A percentile compares a stretch with the other conserved stretches of the same genome.
These are phyloP conservation scores for Cadophora malorum DNA, from an alignment of 2,329 filamentous ascomycete species.

Conservation along the genomic window DNA sequence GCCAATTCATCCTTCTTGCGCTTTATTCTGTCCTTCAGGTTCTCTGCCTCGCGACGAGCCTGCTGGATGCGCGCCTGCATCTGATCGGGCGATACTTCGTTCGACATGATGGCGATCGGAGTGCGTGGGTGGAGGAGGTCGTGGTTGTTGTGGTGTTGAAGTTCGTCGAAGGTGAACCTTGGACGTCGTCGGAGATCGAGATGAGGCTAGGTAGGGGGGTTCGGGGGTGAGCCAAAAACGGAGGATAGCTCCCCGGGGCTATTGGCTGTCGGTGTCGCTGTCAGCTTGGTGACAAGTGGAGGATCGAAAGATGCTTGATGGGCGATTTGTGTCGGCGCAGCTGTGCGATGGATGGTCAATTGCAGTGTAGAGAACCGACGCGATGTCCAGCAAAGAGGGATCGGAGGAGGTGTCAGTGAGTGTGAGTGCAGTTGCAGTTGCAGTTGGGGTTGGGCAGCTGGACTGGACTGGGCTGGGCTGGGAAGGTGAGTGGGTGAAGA, in stretches of 20 bases:
- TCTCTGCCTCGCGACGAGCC: slow-evolving; percentile 96
- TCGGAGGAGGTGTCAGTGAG: background rate
- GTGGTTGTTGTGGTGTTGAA: slow-evolving; percentile 22
- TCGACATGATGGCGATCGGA: slow-evolving; percentile 45
- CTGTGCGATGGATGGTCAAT: slow-evolving; percentile 17
- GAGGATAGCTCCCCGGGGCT: slow-evolving; percentile 39
- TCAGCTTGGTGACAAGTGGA: slow-evolving; percentile 2
- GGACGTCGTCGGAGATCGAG: slow-evolving; percentile 27
- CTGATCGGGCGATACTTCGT: slow-evolving; percentile 72
- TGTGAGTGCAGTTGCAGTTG: background rate
- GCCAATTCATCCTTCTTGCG: slow-evolving; percentile 99
- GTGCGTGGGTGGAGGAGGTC: slow-evolving; percentile 28
- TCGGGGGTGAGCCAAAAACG: slow-evolving; percentile 38
- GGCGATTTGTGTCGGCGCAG: background rate
- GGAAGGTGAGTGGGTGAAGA: background rate
- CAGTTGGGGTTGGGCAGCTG: background rate
- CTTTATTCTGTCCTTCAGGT: slow-evolving; percentile 98
- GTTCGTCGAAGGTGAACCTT: slow-evolving; percentile 16
- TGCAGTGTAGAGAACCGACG: slow-evolving; percentile 7
- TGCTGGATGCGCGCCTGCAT: slow-evolving; percentile 95
- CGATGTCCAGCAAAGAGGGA: background rate
- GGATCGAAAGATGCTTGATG: slow-evolving; percentile 2
- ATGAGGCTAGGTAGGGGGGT: slow-evolving; percentile 32
- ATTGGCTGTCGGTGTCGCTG: slow-evolving; percentile 22
- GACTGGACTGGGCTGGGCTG: background rate